Conservation (phyloP, 768 basidiomycete genomes). For the Macrolepiota dolichaula region DNA sequence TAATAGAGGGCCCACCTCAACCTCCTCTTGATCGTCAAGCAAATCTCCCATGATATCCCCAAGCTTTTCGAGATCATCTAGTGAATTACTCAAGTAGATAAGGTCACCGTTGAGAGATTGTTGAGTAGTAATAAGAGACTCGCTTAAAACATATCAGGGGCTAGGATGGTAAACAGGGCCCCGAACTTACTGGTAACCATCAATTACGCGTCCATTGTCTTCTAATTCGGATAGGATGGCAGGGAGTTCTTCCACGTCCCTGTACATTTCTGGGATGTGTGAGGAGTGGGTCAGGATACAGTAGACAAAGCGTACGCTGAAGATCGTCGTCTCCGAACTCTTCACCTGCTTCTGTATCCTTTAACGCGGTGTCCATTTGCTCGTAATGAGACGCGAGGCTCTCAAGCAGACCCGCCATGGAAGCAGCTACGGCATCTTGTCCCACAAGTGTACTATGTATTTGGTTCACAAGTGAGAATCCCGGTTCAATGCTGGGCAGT, state of each 20-base stretch:
- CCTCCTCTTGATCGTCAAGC: slow-evolving; percentile 61
- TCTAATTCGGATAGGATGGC: slow-evolving; percentile 73
- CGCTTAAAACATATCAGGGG: slow-evolving; percentile 31
- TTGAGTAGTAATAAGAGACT: slow-evolving; percentile 44
- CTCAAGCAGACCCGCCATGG: slow-evolving; percentile 76
- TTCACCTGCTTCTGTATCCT: slow-evolving; percentile 68
- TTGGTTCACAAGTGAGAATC: slow-evolving; percentile 21
- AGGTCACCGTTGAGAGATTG: slow-evolving; percentile 43
- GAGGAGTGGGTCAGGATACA: neutral
- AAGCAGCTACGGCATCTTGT: slow-evolving; percentile 54
- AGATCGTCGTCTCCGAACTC: slow-evolving; percentile 66
- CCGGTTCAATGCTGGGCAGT: slow-evolving; percentile 33
- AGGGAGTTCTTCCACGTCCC: slow-evolving; percentile 77
- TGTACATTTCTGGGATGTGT: slow-evolving; percentile 60
- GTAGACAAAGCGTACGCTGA: slow-evolving; percentile 41
- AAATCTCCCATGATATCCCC: slow-evolving; percentile 80
- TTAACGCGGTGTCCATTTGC: slow-evolving; percentile 67
- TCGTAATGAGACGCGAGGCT: slow-evolving; percentile 73
- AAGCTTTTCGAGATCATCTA: slow-evolving; percentile 72
- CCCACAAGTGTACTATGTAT: slow-evolving; percentile 46
- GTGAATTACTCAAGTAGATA: slow-evolving; percentile 40
- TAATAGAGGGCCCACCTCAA: slow-evolving; percentile 49
- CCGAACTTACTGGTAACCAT: slow-evolving; percentile 51
- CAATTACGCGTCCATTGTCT: slow-evolving; percentile 48
- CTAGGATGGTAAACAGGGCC: neutral